Base-by-base conservation (phyloP, 495 filamentous ascomycete genomes). In the Neurospora sp. region DNA sequence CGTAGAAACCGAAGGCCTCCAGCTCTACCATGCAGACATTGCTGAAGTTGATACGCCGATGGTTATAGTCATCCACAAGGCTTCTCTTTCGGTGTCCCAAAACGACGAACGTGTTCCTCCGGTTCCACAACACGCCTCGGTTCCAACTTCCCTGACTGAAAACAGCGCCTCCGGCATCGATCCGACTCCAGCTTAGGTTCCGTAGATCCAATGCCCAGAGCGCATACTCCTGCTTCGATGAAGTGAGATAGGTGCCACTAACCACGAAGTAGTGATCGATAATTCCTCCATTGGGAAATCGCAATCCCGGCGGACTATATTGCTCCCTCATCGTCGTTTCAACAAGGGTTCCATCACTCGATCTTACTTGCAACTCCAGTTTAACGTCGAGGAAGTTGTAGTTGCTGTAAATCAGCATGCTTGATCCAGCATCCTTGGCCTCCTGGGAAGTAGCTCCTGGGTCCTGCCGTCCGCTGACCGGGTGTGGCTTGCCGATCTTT, bases 321-420 rank as follows among this genome's bases (percentile, higher is more conserved):
- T 89, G 87, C 31, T 93, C 93, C 69, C 90, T 89, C 95, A 99
- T 98, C 12, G 92, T 87, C 76, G 93, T 94, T 78, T 98, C 96
- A 5, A 88, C 86, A 75, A 99, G 83, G 10, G 90, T 90, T 66
- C 96, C 96, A 81, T 99, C 95, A 38, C 92, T 89, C 16, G 90
- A 79, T 71, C 96, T 89, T 62, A 99, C 88, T 78, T 98, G 96
- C 39, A 99, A 85, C 79, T 98, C 96, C 27, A 99, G 82, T 78
- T 97, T 98, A 74, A 98, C 96, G 75, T 98, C 94, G 44, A 98
- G 80, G 79, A 99, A 99, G 81, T 99, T 98, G 80, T 98, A 99
- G 78, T 99, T 99, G 48, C 96, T 98, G 80, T 99, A 99, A 39
- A 99, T 96, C 71, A 99, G 86, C 93, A 98, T 97, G 5, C 94